Percentiles rank a stretch among this genome's conserved stretches.
phyloP scores from a whole-genome alignment of 352 stramenopile species.

The Globisporangium nodosum region DNA sequence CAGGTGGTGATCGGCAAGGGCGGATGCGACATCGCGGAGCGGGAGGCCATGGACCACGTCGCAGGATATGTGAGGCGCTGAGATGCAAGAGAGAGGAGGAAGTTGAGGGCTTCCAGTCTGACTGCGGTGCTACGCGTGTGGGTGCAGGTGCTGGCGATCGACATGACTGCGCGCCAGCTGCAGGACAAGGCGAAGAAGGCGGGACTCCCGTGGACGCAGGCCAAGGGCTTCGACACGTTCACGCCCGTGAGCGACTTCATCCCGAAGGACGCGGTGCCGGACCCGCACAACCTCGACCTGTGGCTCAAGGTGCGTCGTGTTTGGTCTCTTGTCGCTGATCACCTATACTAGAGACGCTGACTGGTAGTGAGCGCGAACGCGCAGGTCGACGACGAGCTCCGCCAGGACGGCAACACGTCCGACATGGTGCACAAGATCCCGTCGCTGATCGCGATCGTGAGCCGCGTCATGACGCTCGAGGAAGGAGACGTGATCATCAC shows the following conservation, averaged over 20 bases:
- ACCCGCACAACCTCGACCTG: slow-evolving; percentile 66
- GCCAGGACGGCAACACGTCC: slow-evolving; percentile 63
- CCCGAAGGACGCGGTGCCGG: slow-evolving; percentile 46
- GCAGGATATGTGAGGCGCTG: slow-evolving; percentile 44
- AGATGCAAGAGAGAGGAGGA: not conserved
- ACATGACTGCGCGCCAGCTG: slow-evolving; percentile 77
- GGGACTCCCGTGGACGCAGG: slow-evolving; percentile 65
- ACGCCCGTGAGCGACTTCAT: slow-evolving; percentile 81
- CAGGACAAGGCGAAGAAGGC: slow-evolving; percentile 76
- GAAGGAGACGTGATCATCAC: slow-evolving; percentile 84
- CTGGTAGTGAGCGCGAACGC: too few relatives aligned
- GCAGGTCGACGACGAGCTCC: slow-evolving; percentile 57
- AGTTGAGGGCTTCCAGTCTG: not conserved
- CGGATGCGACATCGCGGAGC: slow-evolving; percentile 56
- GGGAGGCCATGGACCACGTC: slow-evolving; percentile 60
- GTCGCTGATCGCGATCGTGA: slow-evolving; percentile 73
- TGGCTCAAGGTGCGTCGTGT: slow-evolving; percentile 51
- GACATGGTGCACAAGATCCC: slow-evolving; percentile 82
- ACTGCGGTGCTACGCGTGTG: not conserved
- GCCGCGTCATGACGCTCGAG: slow-evolving; percentile 80
- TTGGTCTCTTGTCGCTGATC: too few relatives aligned
- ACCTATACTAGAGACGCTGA: too few relatives aligned
- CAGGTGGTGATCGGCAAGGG: slow-evolving; percentile 69
- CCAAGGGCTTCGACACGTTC: slow-evolving; percentile 80
- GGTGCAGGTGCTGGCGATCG: slow-evolving; percentile 54